Base-by-base conservation (phyloP, 192 early-diverging fungal species). In the Chytriomyces confervae region DNA sequence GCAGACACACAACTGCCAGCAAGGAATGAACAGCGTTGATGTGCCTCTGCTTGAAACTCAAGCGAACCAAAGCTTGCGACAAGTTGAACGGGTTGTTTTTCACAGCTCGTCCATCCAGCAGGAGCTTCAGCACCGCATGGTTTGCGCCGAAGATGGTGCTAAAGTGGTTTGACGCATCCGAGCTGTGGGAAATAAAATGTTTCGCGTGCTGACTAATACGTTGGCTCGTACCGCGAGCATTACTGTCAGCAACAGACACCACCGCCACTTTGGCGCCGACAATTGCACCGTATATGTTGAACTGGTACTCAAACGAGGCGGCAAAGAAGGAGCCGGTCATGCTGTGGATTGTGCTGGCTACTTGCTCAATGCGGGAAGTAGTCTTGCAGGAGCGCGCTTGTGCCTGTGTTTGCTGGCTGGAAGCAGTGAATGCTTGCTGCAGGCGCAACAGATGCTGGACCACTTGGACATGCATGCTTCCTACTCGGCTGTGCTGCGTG, bases 201-300 rank as follows among this genome's bases (percentile, higher is more conserved):
- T 13, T 13, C 13, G 53, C 53, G 53, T 13, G 53, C 16, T 57
- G 53, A 20, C 53, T 57, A 36, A 36, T 36, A 36, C 36, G 1
- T 36, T 36, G 36, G 2, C 1, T 36, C 36, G 2, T 60, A 60
- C 57, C 0, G 16, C 13, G 20, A 20, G 57, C 57, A 20, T 16
- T 60, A 5, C 20, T 60, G 20, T 20, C 13, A 3, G 57, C 13
- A 5, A 60, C 10, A 11, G 66, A 23, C 18, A 47, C 66, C 7
- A 67, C 13, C 36, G 45, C 69, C 13, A 27, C n/a, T 27, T 70
- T 70, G 3, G 49, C 47, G 18, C 69, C 69, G 13, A 70, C 69
- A 44, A 70, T n/a, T 10, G 7, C 11, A 10, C 50, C 69, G 10
- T 29, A 7, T 11, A 20, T 11, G 49, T 47, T 53, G 47, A 70